Evolutionary conservation across 1,284 basidiomycete genomes (phyloP).

Genomic region (Butyriboletus pseudospeciosus): DNA sequence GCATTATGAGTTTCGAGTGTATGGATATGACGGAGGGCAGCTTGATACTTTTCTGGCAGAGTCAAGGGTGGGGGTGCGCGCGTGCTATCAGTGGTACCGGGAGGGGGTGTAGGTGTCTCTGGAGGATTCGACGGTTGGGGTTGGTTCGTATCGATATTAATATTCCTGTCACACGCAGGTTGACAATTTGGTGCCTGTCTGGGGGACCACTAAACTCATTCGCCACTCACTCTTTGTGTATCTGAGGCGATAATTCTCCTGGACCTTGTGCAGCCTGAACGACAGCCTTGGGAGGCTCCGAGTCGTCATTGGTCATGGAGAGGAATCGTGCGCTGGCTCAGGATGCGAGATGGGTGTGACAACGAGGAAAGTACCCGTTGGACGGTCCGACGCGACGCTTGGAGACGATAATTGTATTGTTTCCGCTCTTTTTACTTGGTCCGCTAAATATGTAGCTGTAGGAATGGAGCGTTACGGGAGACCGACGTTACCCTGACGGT

Average conservation of each 20-base stretch:
- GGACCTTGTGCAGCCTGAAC: not conserved
- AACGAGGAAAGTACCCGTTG: not conserved
- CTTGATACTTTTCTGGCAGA: constrained; percentile 34
- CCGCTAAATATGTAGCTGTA: not conserved
- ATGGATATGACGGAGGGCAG: constrained; percentile 31
- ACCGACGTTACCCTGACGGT: constrained; percentile 6
- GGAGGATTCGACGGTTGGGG: constrained; percentile 32
- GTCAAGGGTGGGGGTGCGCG: constrained; percentile 39
- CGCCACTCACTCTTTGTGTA: constrained; percentile 12
- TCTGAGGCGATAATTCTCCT: not conserved
- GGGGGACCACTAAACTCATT: constrained; percentile 18
- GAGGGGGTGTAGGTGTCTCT: constrained; percentile 18
- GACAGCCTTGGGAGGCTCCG: not conserved
- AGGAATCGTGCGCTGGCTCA: not conserved
- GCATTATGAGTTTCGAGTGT: constrained; percentile 39
- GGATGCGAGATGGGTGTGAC: not conserved
- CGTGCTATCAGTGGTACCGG: constrained; percentile 36
- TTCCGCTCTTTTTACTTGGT: not conserved
- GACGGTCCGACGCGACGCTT: constrained; percentile 1
- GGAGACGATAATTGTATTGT: constrained; percentile 1
- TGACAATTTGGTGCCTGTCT: not conserved
- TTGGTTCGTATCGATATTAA: not conserved
- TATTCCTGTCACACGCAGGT: constrained; percentile 5
- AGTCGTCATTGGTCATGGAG: constrained; percentile 10
- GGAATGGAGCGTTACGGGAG: constrained; percentile 7